Evolutionary conservation across 176 grass and related monocot species (phyloP).

Genomic region (Avena atlantica): DNA sequence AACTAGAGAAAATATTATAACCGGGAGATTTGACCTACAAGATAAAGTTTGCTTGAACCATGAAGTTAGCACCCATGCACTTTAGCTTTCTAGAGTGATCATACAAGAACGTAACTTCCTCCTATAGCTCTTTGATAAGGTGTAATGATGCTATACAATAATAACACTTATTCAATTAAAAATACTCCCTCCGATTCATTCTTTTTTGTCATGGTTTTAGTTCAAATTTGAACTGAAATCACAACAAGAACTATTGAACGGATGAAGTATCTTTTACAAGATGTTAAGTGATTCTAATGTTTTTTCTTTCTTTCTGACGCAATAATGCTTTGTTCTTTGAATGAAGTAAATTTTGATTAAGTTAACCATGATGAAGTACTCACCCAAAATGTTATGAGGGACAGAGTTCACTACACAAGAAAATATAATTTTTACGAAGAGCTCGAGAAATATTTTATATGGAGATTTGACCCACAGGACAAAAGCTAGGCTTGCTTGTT

Average conservation of each 20-base stretch:
- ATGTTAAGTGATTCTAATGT: not conserved
- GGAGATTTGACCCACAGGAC: not conserved
- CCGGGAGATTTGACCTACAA: not conserved
- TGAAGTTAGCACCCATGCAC: not conserved
- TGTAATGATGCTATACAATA: not conserved
- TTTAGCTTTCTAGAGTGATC: constrained; percentile 12
- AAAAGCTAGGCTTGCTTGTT: constrained; percentile 29
- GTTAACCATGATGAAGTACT: not conserved
- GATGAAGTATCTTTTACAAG: not conserved
- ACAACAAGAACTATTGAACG: too few species aligned
- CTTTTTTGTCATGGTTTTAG: too few species aligned
- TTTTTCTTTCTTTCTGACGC: not conserved
- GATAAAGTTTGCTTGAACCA: not conserved
- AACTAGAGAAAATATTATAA: not conserved
- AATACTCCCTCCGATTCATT: too few species aligned
- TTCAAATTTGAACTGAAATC: too few species aligned
- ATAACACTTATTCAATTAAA: not conserved
- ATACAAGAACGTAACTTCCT: not conserved
- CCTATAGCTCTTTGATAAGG: not conserved
- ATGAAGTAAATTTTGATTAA: not conserved
- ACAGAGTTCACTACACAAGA: not conserved
- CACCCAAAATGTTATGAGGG: not conserved
- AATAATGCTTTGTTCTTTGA: not conserved
- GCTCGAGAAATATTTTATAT: not conserved
- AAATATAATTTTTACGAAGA: not conserved